Percentiles rank a stretch among this genome's conserved stretches.
Evolutionary conservation across 73 alveolate species (phyloP).

Genomic region (Paramecium sonneborni): DNA sequence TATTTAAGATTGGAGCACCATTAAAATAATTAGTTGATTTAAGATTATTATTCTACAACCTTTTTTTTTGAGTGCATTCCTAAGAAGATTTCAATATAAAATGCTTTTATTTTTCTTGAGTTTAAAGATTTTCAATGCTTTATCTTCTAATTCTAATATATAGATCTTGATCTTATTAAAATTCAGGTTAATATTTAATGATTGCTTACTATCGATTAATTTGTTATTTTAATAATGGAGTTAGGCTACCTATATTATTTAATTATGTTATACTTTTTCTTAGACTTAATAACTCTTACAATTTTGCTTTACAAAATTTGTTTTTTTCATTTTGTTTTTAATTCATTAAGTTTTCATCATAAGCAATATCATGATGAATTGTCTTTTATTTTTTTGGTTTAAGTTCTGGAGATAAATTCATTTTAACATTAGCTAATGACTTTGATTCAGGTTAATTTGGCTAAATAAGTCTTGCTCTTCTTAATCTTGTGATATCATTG

Average conservation of each 20-base stretch:
- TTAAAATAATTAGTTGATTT: neutral
- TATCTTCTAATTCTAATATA: neutral
- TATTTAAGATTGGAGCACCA: neutral
- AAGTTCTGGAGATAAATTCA: neutral
- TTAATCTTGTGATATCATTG: neutral
- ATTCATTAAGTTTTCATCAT: neutral
- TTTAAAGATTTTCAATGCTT: neutral
- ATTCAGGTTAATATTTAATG: neutral
- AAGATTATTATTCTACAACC: neutral
- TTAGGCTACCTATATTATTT: neutral
- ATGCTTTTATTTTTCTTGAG: neutral
- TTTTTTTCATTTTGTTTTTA: neutral
- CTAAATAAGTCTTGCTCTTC: neutral
- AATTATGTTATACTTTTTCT: neutral
- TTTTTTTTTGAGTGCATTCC: neutral
- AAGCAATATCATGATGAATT: neutral
- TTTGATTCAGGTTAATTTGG: neutral
- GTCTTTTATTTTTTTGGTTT: neutral
- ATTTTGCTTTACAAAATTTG: neutral
- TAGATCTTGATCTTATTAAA: neutral
- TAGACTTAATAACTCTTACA: neutral
- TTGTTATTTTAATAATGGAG: slow-evolving; percentile 22
- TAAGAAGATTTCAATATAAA: neutral
- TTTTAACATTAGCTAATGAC: neutral
- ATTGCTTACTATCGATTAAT: neutral